These are phyloP conservation scores for Mariannaea elegans DNA, from an alignment of 2,329 filamentous ascomycete species.

Conservation along the genomic window DNA sequence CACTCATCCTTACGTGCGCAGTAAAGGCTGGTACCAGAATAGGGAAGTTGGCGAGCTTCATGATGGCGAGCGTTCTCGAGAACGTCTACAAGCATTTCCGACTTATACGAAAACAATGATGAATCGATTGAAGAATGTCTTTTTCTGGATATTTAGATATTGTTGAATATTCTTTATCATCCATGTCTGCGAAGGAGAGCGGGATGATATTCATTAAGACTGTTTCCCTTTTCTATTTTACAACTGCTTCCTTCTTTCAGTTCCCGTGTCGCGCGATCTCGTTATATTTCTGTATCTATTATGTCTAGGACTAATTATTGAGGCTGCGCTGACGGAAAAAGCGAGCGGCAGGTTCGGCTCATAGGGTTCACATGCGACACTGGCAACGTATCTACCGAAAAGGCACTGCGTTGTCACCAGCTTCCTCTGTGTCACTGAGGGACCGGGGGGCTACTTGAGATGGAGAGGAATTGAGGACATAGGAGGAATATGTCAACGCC, in stretches of 20 bases:
- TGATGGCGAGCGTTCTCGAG: constrained; percentile 18
- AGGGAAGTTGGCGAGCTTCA: constrained; percentile 47
- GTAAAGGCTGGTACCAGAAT: constrained; percentile 51
- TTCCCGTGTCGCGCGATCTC: background rate
- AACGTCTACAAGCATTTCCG: constrained; percentile 24
- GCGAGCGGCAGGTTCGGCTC: constrained; percentile 8
- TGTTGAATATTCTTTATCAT: background rate
- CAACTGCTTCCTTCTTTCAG: background rate
- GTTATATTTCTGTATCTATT: background rate
- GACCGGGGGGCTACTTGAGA: background rate
- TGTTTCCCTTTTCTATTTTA: background rate
- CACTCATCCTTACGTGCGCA: constrained; percentile 41
- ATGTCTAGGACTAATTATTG: background rate
- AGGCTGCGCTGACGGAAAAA: constrained; percentile 8
- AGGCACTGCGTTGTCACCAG: background rate
- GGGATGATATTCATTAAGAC: background rate
- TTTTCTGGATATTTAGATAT: background rate
- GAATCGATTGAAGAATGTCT: background rate
- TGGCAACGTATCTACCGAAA: constrained; percentile 23
- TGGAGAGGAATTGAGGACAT: background rate
- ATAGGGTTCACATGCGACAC: constrained; percentile 21
- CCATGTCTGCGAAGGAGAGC: background rate
- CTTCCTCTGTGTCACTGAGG: background rate
- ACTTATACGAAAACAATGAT: background rate
- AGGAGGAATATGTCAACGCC: background rate